phyloP scores from a whole-genome alignment of 176 grass and related monocot species.

The sorghum (Sorghum bicolor) region Sorghum_bicolor_NCBIv3 NC_012872.2:70555001-70555500 shows the following conservation, averaged over 20 bases:
- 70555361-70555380: neutral
- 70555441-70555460: too few species aligned
- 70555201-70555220: neutral
- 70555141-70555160: conserved; percentile 35
- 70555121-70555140: conserved; percentile 67
- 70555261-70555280: neutral
- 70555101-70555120: conserved; percentile 77
- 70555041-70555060: conserved; percentile 83
- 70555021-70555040: conserved; percentile 49
- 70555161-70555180: neutral
- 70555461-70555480: too few species aligned
- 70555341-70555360: neutral
- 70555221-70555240: neutral
- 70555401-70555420: too few species aligned
- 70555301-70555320: neutral
- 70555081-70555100: conserved; percentile 87
- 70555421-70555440: too few species aligned
- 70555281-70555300: neutral
- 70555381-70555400: neutral
- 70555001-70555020: neutral
- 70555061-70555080: conserved; percentile 65
- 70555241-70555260: neutral
- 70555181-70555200: neutral
- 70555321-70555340: neutral
- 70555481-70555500: too few species aligned